phyloP scores from a whole-genome alignment of 2,329 filamentous ascomycete species.

The Mycosphaerella sp. region DNA sequence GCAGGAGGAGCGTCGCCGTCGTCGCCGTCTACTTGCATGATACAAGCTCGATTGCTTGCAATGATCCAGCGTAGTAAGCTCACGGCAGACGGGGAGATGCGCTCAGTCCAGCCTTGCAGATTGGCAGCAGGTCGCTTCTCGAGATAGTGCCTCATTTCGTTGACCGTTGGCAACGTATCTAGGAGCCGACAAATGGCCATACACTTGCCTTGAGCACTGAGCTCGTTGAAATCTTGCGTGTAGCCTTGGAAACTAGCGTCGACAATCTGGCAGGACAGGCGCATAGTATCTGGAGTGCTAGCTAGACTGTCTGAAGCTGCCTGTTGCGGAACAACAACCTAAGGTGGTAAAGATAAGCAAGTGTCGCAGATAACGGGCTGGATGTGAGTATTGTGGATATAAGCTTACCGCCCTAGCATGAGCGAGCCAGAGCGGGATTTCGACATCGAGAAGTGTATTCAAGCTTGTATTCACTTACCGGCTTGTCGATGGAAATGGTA shows the following conservation, averaged over 20 bases:
- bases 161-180: slow-evolving; percentile 55
- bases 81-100: slow-evolving; percentile 59
- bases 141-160: slow-evolving; percentile 49
- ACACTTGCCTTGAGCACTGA: slow-evolving; percentile 44
- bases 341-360: too few species aligned
- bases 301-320: background rate
- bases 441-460: too few species aligned
- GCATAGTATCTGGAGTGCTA: slow-evolving; percentile 17
- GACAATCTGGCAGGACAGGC: slow-evolving; percentile 27
- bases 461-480: background rate
- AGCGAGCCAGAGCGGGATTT: too few species aligned
- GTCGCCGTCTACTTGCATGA: slow-evolving; percentile 61
- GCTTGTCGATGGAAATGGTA: slow-evolving; percentile 35
- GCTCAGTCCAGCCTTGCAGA: slow-evolving; percentile 50
- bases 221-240: slow-evolving; percentile 52
- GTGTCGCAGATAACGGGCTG: too few species aligned
- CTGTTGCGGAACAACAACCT: slow-evolving; percentile 8
- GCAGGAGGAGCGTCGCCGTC: slow-evolving; percentile 31
- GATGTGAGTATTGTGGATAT: too few species aligned
- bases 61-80: slow-evolving; percentile 79
- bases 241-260: slow-evolving; percentile 43
- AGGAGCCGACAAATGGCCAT: slow-evolving; percentile 49
- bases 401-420: too few species aligned
- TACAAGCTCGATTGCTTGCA: slow-evolving; percentile 81
- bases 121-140: slow-evolving; percentile 34